phyloP scores from a whole-genome alignment of 345 rosid species.

The Euphorbia peplus region DNA sequence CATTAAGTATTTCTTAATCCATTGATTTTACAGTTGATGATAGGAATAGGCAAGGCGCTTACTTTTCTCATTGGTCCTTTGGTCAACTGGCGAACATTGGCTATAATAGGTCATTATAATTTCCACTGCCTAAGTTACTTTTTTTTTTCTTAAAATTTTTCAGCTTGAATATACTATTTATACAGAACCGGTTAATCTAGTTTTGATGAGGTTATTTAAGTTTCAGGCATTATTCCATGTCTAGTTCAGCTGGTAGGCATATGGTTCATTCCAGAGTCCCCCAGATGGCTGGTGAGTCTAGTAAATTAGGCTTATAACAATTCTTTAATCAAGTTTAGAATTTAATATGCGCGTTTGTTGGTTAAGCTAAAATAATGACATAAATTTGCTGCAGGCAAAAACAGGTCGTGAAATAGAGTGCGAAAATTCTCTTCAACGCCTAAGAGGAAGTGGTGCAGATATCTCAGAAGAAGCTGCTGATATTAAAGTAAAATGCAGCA shows the following conservation, averaged over 20 bases:
- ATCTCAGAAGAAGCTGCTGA: slow-evolving; percentile 48
- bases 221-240: slow-evolving; percentile 37
- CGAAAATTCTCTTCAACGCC: slow-evolving; percentile 37
- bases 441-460: slow-evolving; percentile 40
- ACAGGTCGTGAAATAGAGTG: slow-evolving; percentile 36
- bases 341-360: neutral
- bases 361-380: neutral
- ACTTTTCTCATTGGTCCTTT: slow-evolving; percentile 36
- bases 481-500: slow-evolving; percentile 30
- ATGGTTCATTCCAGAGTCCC: slow-evolving; percentile 49
- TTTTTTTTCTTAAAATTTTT: no score
- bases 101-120: slow-evolving; percentile 37
- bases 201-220: neutral
- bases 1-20: neutral
- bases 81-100: slow-evolving; percentile 34
- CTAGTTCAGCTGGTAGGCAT: slow-evolving; percentile 28
- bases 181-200: neutral
- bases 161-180: neutral
- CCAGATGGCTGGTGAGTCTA: slow-evolving; percentile 53
- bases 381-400: slow-evolving; percentile 33
- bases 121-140: no score
- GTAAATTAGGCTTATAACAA: neutral
- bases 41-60: slow-evolving; percentile 28
- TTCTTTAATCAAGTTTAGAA: neutral
- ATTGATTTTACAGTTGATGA: slow-evolving; percentile 25